Conservation (phyloP, 495 filamentous ascomycete genomes). For the Collariella sp. region DNA sequence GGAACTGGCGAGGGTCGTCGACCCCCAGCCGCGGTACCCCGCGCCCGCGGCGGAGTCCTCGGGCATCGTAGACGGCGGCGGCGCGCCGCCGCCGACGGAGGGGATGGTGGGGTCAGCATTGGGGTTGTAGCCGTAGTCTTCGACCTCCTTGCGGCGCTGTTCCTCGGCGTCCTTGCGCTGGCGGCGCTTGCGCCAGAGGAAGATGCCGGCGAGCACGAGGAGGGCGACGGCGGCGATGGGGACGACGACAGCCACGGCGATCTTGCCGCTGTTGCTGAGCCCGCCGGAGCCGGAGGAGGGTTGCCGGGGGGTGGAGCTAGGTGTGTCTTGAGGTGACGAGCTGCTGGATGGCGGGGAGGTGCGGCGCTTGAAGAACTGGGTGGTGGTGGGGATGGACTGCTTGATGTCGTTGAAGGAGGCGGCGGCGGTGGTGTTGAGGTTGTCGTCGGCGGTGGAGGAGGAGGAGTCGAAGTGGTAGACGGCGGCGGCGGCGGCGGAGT, state of each 20-base stretch:
- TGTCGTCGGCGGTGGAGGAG: slow-evolving; percentile 18
- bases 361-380: neutral
- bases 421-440: slow-evolving; percentile 7
- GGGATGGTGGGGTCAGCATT: slow-evolving; percentile 85
- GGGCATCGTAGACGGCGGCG: slow-evolving; percentile 58
- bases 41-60: slow-evolving; percentile 60
- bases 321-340: neutral
- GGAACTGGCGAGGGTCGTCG: slow-evolving; percentile 60
- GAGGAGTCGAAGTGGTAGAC: neutral
- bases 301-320: neutral
- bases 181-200: slow-evolving; percentile 81
- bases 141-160: slow-evolving; percentile 82
- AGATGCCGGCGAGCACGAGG: slow-evolving; percentile 65
- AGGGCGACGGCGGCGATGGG: slow-evolving; percentile 84
- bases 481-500: slow-evolving; percentile 8
- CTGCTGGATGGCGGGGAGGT: neutral
- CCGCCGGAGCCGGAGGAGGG: slow-evolving; percentile 10
- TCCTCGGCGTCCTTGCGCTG: slow-evolving; percentile 78
- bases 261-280: slow-evolving; percentile 47
- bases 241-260: slow-evolving; percentile 88
- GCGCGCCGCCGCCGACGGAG: slow-evolving; percentile 46
- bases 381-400: neutral
- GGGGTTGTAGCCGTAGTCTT: slow-evolving; percentile 93
- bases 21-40: slow-evolving; percentile 94
- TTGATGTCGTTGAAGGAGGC: slow-evolving; percentile 19